Evolutionary conservation across 78 protist genomes (phyloP), one percentile per base, ranked within the genome.

Genomic region (Dictyostelium citrinum): DNA sequence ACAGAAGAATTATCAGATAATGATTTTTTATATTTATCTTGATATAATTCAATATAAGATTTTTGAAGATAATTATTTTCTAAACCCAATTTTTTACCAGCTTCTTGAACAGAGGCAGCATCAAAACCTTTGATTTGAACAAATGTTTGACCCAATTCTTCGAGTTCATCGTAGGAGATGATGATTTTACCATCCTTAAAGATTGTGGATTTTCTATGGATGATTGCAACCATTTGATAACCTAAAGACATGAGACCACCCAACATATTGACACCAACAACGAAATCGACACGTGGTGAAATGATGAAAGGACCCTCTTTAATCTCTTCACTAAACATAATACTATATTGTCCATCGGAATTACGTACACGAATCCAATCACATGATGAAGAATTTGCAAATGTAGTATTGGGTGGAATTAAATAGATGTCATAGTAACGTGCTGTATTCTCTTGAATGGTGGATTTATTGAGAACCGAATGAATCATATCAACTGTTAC

Each of bases 341-440:
- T 78, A 31, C 83, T 77, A 84, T 84, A 93, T 81, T 75, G 90
- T 27, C 93, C 90, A 85, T 82, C 95, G 31, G 39, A 10, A 64
- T 95, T 76, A 43, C 97, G 55, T 2, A 95, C 91, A 72, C 97
- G 90, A 31, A 95, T 95, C 97, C 97, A 95, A 81, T 90, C 94
- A 81, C 90, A 72, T 7, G 82, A 77, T 0, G 91, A 83, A 9
- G 93, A 67, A 20, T 90, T 82, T 29, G 43, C 67, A 58, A 85
- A 46, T 2, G 16, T 20, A 2, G 71, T 71, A 17, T 83, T 81
- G 20, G 97, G 97, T 35, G 97, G 97, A 29, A 84, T 77, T 27
- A 95, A 45, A 46, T 95, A 95, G 83, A 95, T 95, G 51, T 95
- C 97, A 43, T 78, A 91, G 91, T 91, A 95, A 58, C 88, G 90